A percentile compares a stretch with the other conserved stretches of the same genome.
Conservation (phyloP, 192 early-diverging fungal species). For the Lunasporangiospora selenospora region DNA sequence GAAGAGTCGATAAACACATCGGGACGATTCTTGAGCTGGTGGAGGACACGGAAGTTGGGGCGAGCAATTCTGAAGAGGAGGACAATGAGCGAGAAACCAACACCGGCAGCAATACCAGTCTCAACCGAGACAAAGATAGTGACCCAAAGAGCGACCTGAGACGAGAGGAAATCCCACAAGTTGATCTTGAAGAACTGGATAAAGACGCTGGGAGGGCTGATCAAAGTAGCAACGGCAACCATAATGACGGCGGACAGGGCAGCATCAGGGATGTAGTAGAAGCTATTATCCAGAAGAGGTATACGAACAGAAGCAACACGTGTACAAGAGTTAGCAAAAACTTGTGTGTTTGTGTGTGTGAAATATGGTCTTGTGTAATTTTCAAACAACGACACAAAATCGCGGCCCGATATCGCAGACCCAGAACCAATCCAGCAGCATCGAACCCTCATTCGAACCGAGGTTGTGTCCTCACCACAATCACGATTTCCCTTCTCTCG, state of each 20-base stretch:
- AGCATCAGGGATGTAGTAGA: constrained; percentile 88
- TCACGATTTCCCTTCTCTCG: too few relatives aligned
- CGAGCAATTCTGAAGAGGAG: constrained; percentile 83
- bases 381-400: too few relatives aligned
- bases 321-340: too few relatives aligned
- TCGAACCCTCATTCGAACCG: too few relatives aligned
- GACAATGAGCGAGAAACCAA: constrained; percentile 73
- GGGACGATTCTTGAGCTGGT: constrained; percentile 40
- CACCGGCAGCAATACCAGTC: constrained; percentile 81
- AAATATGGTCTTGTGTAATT: too few relatives aligned
- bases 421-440: too few relatives aligned
- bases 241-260: constrained; percentile 86
- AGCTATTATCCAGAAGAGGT: too few relatives aligned
- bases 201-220: constrained; percentile 66
- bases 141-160: constrained; percentile 40
- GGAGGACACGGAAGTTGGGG: constrained; percentile 64
- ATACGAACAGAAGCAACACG: too few relatives aligned
- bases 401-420: too few relatives aligned
- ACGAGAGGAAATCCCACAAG: constrained; percentile 50
- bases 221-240: constrained; percentile 82
- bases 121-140: constrained; percentile 68
- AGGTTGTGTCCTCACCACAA: too few relatives aligned
- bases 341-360: too few relatives aligned
- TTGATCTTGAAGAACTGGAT: constrained; percentile 67
- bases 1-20: constrained; percentile 20